Evolutionary conservation across 177 flowering plant species (phyloP).

Genomic region (Vitis hybrid): DNA sequence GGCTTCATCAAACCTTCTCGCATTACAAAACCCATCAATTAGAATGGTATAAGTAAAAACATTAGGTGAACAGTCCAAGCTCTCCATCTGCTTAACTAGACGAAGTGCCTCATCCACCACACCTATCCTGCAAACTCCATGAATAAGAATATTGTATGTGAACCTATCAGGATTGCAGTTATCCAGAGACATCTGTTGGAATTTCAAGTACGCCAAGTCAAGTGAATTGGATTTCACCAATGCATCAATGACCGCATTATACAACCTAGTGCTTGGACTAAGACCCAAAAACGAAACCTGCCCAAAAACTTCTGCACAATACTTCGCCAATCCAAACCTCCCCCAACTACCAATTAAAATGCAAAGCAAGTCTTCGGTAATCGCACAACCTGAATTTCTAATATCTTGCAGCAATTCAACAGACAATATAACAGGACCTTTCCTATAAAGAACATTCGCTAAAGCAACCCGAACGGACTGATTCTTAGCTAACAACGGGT

Average conservation of each 20-base stretch:
- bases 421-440: conserved; percentile 82
- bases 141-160: conserved; percentile 87
- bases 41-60: conserved; percentile 81
- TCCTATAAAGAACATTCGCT: conserved; percentile 46
- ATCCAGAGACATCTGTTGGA: conserved; percentile 87
- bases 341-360: conserved; percentile 92
- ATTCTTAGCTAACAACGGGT: conserved; percentile 37
- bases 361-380: conserved; percentile 72
- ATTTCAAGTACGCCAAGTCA: conserved; percentile 86
- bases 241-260: conserved; percentile 87
- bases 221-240: conserved; percentile 81
- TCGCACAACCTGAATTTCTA: conserved; percentile 40
- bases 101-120: conserved; percentile 91
- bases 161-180: conserved; percentile 78
- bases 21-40: conserved; percentile 80
- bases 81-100: conserved; percentile 83
- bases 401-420: conserved; percentile 63
- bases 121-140: conserved; percentile 85
- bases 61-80: conserved; percentile 55
- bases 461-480: conserved; percentile 50
- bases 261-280: conserved; percentile 71
- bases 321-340: conserved; percentile 83
- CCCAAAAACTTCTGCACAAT: conserved; percentile 75
- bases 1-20: conserved; percentile 68
- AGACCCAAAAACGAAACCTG: conserved; percentile 81